Conservation (phyloP, 2,329 filamentous ascomycete genomes). For the Fusarium clavum region DNA sequence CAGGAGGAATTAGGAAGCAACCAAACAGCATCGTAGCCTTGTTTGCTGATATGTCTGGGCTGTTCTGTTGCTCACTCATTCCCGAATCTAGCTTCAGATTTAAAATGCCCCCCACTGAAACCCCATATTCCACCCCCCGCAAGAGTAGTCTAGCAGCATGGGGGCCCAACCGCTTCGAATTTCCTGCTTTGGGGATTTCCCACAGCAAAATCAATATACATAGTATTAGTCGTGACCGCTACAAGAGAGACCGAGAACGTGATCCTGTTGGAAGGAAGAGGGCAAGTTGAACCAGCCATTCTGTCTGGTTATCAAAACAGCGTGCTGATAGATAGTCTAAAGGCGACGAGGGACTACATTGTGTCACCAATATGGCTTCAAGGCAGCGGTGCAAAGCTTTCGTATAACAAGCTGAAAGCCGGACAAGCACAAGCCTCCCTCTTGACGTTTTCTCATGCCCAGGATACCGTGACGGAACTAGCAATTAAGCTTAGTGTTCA, state of each 20-base stretch:
- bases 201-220: neutral
- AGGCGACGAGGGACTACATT: no score
- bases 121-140: neutral
- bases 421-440: no score
- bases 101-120: neutral
- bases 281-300: constrained; percentile 47
- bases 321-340: no score
- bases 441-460: no score
- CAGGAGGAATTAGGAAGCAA: neutral
- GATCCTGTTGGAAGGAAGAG: constrained; percentile 62
- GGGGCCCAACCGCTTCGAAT: constrained; percentile 29
- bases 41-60: neutral
- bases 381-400: no score
- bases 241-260: constrained; percentile 54
- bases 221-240: constrained; percentile 28
- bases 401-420: no score
- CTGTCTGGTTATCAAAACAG: no score
- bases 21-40: neutral
- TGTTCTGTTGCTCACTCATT: neutral
- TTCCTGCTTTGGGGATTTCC: constrained; percentile 36
- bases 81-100: neutral
- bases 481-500: no score
- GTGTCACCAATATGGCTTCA: no score
- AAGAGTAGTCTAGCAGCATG: neutral
- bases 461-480: no score